Evolutionary conservation across 129 eudicot species (phyloP).

Genomic region (Arctium lappa): DNA sequence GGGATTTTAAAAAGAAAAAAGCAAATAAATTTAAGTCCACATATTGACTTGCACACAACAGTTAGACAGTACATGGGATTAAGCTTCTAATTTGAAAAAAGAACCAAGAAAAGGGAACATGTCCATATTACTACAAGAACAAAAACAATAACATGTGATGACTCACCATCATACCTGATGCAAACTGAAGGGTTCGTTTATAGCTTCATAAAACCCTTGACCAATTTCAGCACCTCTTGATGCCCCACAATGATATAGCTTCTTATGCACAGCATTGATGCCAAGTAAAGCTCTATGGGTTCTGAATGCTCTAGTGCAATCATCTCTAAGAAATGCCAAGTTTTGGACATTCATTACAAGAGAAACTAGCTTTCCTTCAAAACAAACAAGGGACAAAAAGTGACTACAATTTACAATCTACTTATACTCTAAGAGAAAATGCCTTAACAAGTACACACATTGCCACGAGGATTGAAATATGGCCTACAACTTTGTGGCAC

Average conservation of each 20-base stretch:
- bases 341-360: constrained; percentile 21
- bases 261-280: constrained; percentile 12
- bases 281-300: constrained; percentile 6
- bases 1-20: background rate
- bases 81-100: background rate
- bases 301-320: background rate
- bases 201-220: background rate
- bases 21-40: background rate
- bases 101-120: background rate
- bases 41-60: background rate
- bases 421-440: background rate
- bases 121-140: background rate
- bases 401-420: background rate
- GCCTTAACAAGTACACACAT: background rate
- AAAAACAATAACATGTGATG: background rate
- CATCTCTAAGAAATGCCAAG: background rate
- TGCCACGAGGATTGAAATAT: background rate
- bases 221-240: constrained; percentile 7
- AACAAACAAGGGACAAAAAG: background rate
- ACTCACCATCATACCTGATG: constrained; percentile 55
- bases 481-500: background rate
- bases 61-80: background rate
- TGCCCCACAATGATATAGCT: background rate
- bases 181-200: constrained; percentile 3
- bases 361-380: constrained; percentile 37